Conservation (phyloP, 164 flowering plant species). For the Kalanchoe fedtschenkoi region DNA sequence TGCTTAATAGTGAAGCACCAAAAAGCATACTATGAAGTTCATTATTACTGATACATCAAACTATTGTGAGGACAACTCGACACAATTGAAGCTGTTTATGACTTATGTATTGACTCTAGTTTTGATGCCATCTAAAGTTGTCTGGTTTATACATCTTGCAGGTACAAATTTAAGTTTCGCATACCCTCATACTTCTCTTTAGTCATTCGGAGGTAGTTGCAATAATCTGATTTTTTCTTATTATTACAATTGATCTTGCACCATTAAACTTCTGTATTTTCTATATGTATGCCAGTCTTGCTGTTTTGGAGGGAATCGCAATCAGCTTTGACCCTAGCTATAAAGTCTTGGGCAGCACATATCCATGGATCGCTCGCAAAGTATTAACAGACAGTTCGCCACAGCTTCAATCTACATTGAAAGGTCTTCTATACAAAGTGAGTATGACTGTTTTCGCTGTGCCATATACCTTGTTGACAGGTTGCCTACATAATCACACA, state of each 20-base stretch:
- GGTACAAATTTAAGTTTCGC: slow-evolving; percentile 92
- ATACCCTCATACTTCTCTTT: slow-evolving; percentile 96
- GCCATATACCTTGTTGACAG: background rate
- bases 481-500: background rate
- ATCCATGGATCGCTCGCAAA: slow-evolving; percentile 97
- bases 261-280: background rate
- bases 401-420: slow-evolving; percentile 57
- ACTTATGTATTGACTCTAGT: background rate
- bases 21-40: background rate
- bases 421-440: slow-evolving; percentile 76
- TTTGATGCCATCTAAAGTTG: background rate
- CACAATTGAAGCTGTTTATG: background rate
- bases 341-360: slow-evolving; percentile 88
- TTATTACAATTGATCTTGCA: background rate
- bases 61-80: background rate
- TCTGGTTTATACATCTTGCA: slow-evolving; percentile 22
- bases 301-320: slow-evolving; percentile 96
- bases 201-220: slow-evolving; percentile 74
- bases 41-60: background rate
- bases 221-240: background rate
- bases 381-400: slow-evolving; percentile 85
- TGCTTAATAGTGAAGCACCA: background rate
- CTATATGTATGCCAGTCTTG: slow-evolving; percentile 50
- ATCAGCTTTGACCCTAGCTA: slow-evolving; percentile 61
- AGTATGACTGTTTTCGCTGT: background rate